Base-by-base conservation (phyloP, 2,329 filamentous ascomycete species). In the Aspergillus eucalypticola region DNA sequence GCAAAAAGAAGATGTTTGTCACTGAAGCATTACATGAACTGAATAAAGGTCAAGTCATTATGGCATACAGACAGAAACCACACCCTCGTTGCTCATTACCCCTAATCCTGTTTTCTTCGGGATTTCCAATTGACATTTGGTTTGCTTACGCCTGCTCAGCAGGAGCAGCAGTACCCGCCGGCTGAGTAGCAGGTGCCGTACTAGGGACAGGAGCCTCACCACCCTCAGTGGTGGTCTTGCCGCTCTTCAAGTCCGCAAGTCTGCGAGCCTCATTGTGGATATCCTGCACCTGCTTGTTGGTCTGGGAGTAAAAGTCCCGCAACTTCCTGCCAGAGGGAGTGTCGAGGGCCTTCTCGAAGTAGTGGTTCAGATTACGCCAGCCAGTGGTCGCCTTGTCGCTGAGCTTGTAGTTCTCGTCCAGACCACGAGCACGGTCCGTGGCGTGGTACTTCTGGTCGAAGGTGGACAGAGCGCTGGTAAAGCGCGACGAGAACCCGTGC, bases 291-390 rank as follows among this genome's bases (percentile, higher is more conserved):
- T 98, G 93, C 81, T 92, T 92, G 75, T 90, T 88, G 64, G 90
- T 86, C 68, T 91, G 83, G 7, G 88, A 84, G 80, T 99, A 99
- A 81, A 99, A 99, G 64, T 88, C 83, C 68, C 91, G 90, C 62
- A 99, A 81, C 79, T 90, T 92, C 82, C 93, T 87, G 68, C 95
- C 95, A 1, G 92, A 96, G 8, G 92, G 92, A 0, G 92, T 96
- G 74, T 84, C 89, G 59, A 88, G 82, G 2, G 94, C 94, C 84
- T 96, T 96, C 80, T 98, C 94, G 73, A 97, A 98, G 85, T 98
- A 99, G 11, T 89, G 92, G 76, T 83, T 83, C 62, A 98, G 75
- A 35, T 91, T 90, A 44, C 83, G 82, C 82, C 84, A 88, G 61
- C 83, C 85, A 60, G 79, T 84, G 72, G 82, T 86, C 64, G 91